Evolutionary conservation across 2,329 filamentous ascomycete species (phyloP).

Genomic region (Kalmusia sp.): DNA sequence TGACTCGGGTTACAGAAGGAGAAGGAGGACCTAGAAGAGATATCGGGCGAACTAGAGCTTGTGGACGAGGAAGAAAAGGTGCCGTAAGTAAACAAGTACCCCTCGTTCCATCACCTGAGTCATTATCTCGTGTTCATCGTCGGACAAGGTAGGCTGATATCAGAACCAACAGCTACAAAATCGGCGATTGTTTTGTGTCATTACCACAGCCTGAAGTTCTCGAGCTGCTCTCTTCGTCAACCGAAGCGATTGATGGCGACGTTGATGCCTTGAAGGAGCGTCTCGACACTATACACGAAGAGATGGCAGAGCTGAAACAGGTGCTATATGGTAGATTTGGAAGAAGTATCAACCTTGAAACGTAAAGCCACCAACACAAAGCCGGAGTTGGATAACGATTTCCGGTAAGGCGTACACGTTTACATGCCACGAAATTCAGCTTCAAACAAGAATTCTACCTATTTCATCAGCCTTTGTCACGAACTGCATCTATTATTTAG

Average conservation of each 20-base stretch:
- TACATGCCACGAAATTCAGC: not conserved
- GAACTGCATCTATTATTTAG: not conserved
- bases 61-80: slow-evolving; percentile 94
- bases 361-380: slow-evolving; percentile 51
- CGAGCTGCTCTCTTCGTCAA: slow-evolving; percentile 77
- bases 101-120: not conserved
- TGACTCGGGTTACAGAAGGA: slow-evolving; percentile 74
- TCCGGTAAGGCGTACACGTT: slow-evolving; percentile 2
- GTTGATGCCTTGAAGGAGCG: slow-evolving; percentile 79
- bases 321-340: slow-evolving; percentile 94
- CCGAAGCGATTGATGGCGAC: slow-evolving; percentile 77
- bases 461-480: not conserved
- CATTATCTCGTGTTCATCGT: not conserved
- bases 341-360: slow-evolving; percentile 95
- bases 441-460: not conserved
- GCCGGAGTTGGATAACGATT: slow-evolving; percentile 3
- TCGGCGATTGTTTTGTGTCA: slow-evolving; percentile 94
- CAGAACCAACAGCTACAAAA: slow-evolving; percentile 77
- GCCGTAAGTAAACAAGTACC: slow-evolving; percentile 70
- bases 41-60: slow-evolving; percentile 88
- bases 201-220: slow-evolving; percentile 85
- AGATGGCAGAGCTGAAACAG: slow-evolving; percentile 90
- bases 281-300: slow-evolving; percentile 75
- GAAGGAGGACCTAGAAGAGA: slow-evolving; percentile 95
- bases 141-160: not conserved